Percentiles rank a stretch among this genome's conserved stretches.
Evolutionary conservation across 306 rosid genomes (phyloP).

Genomic region (Dalbergia cochinchinensis): DNA sequence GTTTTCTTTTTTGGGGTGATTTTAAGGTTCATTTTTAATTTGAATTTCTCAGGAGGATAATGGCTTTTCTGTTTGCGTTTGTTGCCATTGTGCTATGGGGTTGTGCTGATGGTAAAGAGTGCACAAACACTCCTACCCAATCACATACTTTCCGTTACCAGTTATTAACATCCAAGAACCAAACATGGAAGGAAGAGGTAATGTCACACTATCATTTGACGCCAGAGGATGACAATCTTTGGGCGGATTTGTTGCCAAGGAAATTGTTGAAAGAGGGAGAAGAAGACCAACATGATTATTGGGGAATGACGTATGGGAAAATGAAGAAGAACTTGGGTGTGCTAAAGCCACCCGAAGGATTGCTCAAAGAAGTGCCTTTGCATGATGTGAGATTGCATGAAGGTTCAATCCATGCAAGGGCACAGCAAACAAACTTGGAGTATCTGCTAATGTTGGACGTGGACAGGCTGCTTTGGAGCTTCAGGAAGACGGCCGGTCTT

Average conservation of each 20-base stretch:
- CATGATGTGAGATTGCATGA: slow-evolving; percentile 69
- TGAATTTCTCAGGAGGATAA: slow-evolving; percentile 48
- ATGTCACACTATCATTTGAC: slow-evolving; percentile 65
- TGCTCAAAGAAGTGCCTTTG: slow-evolving; percentile 67
- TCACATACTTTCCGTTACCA: slow-evolving; percentile 63
- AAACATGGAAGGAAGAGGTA: slow-evolving; percentile 60
- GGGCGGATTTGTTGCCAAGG: slow-evolving; percentile 66
- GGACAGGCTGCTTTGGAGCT: slow-evolving; percentile 77
- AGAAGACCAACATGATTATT: slow-evolving; percentile 40
- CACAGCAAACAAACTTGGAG: slow-evolving; percentile 74
- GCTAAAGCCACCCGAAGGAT: slow-evolving; percentile 44
- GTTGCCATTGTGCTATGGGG: slow-evolving; percentile 45
- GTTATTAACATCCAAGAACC: slow-evolving; percentile 56
- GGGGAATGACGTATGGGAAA: slow-evolving; percentile 62
- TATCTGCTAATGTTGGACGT: slow-evolving; percentile 73
- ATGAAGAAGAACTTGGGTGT: slow-evolving; percentile 48
- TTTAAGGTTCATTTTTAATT: neutral
- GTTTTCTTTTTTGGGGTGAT: too few relatives aligned
- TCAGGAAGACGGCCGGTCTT: slow-evolving; percentile 74
- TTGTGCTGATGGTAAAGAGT: slow-evolving; percentile 58
- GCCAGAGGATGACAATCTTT: slow-evolving; percentile 57
- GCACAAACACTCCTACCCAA: slow-evolving; percentile 61
- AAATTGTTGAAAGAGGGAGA: slow-evolving; percentile 56
- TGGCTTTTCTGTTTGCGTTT: slow-evolving; percentile 37
- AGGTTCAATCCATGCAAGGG: slow-evolving; percentile 61